phyloP scores from a whole-genome alignment of 2,329 filamentous ascomycete species.

The Talaromyces sp. region DNA sequence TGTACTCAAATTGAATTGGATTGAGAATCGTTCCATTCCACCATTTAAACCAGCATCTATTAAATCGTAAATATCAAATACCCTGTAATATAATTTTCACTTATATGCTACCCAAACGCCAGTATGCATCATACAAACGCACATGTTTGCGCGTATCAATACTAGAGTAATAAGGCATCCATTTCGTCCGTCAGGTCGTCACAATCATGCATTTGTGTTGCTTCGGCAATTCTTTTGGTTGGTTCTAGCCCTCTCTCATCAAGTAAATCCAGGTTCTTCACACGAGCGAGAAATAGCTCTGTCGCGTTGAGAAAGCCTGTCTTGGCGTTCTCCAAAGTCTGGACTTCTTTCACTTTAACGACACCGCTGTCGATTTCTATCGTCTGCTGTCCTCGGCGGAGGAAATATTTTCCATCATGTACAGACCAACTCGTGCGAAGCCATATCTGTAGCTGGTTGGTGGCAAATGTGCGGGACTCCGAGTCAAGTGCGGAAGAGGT shows the following conservation, averaged over 20 bases:
- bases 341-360: constrained; percentile 18
- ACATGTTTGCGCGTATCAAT: neutral
- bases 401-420: constrained; percentile 41
- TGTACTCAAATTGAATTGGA: neutral
- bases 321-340: constrained; percentile 17
- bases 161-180: neutral
- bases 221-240: neutral
- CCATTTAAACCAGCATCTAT: neutral
- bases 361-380: constrained; percentile 39
- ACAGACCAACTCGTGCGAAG: constrained; percentile 44
- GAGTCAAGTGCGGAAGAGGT: constrained; percentile 14
- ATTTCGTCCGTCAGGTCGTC: neutral
- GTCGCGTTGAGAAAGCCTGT: constrained; percentile 20
- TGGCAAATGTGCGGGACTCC: constrained; percentile 27
- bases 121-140: neutral
- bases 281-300: constrained; percentile 16
- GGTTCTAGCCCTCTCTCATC: neutral
- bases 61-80: neutral
- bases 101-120: neutral
- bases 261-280: constrained; percentile 16
- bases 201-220: neutral
- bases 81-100: neutral
- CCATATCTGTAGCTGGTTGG: constrained; percentile 39
- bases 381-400: constrained; percentile 40
- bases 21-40: neutral